phyloP scores from a whole-genome alignment of 1,284 basidiomycete species.

The Pseudozyma tsukubaensis region DNA sequence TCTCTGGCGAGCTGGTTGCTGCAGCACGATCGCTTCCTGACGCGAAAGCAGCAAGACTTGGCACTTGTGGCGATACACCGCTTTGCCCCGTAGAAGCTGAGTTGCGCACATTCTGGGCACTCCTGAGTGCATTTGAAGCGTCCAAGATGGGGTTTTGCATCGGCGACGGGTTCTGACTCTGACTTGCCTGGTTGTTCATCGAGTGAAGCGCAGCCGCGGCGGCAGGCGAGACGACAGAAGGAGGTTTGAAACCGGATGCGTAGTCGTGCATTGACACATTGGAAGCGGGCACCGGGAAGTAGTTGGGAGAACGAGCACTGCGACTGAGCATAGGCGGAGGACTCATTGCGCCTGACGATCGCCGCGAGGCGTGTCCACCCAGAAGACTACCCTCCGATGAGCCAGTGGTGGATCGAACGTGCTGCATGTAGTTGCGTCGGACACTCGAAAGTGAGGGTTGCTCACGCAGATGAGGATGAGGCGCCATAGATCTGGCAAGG shows the following conservation, averaged over 20 bases:
- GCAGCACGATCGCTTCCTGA: constrained; percentile 31
- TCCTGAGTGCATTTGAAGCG: constrained; percentile 27
- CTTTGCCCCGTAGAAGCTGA: constrained; percentile 31
- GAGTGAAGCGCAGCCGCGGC: constrained; percentile 40
- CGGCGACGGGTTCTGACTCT: constrained; percentile 14
- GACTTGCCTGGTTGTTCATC: constrained; percentile 23
- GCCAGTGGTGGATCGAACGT: constrained; percentile 33
- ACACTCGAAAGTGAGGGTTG: constrained; percentile 42
- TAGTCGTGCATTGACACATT: constrained; percentile 38
- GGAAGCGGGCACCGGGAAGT: constrained; percentile 51
- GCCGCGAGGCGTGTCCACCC: constrained; percentile 25
- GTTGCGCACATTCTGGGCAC: constrained; percentile 37
- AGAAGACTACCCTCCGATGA: constrained; percentile 45
- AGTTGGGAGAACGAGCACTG: constrained; percentile 55
- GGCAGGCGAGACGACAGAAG: constrained; percentile 43
- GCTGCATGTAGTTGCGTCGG: constrained; percentile 37
- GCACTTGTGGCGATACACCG: constrained; percentile 17
- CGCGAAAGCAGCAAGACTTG: constrained; percentile 20
- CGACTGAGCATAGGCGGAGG: constrained; percentile 41
- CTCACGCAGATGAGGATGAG: constrained; percentile 34
- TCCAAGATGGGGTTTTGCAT: constrained; percentile 25
- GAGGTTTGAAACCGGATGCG: constrained; percentile 49
- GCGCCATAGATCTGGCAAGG: constrained; percentile 25
- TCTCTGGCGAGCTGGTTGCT: constrained; percentile 33
- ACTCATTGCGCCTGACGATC: constrained; percentile 44